Conservation (phyloP, 2,329 filamentous ascomycete genomes). For the Venturia effusa region DNA sequence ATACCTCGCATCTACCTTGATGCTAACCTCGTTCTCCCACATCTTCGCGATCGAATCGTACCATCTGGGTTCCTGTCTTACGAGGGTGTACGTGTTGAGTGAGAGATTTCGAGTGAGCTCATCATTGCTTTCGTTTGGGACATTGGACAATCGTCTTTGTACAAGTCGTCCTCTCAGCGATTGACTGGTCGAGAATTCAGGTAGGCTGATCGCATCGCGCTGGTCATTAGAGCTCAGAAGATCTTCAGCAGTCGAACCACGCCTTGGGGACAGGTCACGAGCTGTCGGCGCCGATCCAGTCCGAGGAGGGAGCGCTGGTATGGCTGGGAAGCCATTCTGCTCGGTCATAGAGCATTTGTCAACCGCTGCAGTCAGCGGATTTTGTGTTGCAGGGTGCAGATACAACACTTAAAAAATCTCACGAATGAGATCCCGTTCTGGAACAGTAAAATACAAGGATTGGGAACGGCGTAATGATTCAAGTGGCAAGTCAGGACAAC, state of each 20-base stretch:
- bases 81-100: slow-evolving; percentile 1
- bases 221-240: background rate
- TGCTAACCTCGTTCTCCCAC: slow-evolving; percentile 40
- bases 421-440: background rate
- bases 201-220: background rate
- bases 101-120: background rate
- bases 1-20: slow-evolving; percentile 39
- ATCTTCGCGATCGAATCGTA: slow-evolving; percentile 29
- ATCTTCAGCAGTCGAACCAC: background rate
- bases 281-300: background rate
- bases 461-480: too few relatives aligned
- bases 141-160: background rate
- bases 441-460: background rate
- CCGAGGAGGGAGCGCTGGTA: background rate
- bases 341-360: background rate
- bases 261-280: background rate
- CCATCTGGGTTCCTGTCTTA: slow-evolving; percentile 18
- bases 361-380: background rate
- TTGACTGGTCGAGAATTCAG: background rate
- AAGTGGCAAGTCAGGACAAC: too few relatives aligned
- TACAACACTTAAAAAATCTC: background rate
- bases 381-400: background rate
- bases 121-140: background rate
- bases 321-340: background rate
- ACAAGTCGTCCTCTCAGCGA: background rate